These are phyloP conservation scores for Sugiyamaella japonica DNA, from an alignment of 1,139 yeast species.

Conservation along the genomic window DNA sequence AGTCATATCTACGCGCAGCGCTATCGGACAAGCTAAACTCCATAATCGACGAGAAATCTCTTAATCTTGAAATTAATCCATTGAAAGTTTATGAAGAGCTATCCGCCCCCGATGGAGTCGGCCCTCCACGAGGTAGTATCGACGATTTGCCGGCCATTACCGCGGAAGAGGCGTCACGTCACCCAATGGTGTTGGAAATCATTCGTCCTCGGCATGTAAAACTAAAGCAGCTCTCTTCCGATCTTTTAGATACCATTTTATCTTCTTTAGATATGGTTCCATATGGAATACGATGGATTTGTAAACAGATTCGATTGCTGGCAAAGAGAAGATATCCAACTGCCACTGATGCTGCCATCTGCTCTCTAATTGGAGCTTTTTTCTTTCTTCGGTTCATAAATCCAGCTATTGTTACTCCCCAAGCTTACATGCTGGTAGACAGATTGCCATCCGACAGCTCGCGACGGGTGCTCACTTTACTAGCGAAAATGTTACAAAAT, in stretches of 20 bases:
- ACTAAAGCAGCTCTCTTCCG: conserved; percentile 52
- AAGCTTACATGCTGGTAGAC: conserved; percentile 53
- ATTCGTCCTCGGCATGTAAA: conserved; percentile 38
- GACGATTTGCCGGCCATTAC: conserved; percentile 31
- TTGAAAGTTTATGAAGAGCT: conserved; percentile 42
- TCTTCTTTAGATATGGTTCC: conserved; percentile 63
- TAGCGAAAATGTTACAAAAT: conserved; percentile 84
- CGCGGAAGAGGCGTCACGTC: conserved; percentile 39
- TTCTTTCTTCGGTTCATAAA: conserved; percentile 81
- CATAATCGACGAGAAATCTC: conserved; percentile 38
- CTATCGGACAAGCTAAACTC: conserved; percentile 38
- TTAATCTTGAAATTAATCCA: conserved; percentile 43
- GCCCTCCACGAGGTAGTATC: conserved; percentile 17
- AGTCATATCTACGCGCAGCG: conserved; percentile 42
- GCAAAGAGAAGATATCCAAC: conserved; percentile 69
- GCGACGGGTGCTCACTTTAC: conserved; percentile 71
- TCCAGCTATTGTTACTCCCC: conserved; percentile 92
- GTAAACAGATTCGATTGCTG: conserved; percentile 66
- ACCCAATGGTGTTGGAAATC: conserved; percentile 37
- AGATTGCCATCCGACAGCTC: conserved; percentile 46
- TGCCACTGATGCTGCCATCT: conserved; percentile 55
- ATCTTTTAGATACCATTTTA: conserved; percentile 62
- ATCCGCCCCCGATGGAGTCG: conserved; percentile 23
- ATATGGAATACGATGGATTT: conserved; percentile 67
- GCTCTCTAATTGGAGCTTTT: conserved; percentile 68